Evolutionary conservation across 768 basidiomycete species (phyloP).

Genomic region (Russula griseocarnosa): DNA sequence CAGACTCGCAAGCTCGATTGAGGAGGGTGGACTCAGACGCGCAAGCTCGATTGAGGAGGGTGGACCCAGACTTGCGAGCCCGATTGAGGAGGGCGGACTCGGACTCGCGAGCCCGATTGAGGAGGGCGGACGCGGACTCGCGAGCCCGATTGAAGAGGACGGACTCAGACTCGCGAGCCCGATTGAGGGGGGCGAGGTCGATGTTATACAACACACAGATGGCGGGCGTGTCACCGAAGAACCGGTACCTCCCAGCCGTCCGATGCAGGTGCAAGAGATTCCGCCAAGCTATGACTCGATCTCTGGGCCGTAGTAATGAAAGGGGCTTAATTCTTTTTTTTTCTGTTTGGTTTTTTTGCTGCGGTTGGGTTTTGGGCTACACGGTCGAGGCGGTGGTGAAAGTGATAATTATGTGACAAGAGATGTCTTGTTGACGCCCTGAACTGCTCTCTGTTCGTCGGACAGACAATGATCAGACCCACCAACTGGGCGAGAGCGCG

Average conservation of each 20-base stretch:
- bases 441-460: not conserved
- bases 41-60: too few species aligned
- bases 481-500: not conserved
- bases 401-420: not conserved
- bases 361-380: not conserved
- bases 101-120: too few species aligned
- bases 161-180: constrained; percentile 32
- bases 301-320: not conserved
- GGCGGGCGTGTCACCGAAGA: constrained; percentile 29
- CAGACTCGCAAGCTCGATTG: too few species aligned
- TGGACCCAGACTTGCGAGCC: too few species aligned
- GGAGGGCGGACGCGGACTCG: too few species aligned
- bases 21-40: too few species aligned
- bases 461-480: not conserved
- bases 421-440: not conserved
- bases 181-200: constrained; percentile 14
- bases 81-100: too few species aligned
- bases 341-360: not conserved
- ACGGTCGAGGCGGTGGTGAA: too few species aligned
- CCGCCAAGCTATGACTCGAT: constrained; percentile 17
- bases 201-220: constrained; percentile 34
- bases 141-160: too few species aligned
- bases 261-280: constrained; percentile 31
- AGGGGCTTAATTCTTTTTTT: not conserved
- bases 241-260: constrained; percentile 9